A percentile compares a stretch with the other conserved stretches of the same genome.
These are phyloP conservation scores for Penicillium fuscoglaucum DNA, from an alignment of 2,329 filamentous ascomycete genomes.

Conservation along the genomic window DNA sequence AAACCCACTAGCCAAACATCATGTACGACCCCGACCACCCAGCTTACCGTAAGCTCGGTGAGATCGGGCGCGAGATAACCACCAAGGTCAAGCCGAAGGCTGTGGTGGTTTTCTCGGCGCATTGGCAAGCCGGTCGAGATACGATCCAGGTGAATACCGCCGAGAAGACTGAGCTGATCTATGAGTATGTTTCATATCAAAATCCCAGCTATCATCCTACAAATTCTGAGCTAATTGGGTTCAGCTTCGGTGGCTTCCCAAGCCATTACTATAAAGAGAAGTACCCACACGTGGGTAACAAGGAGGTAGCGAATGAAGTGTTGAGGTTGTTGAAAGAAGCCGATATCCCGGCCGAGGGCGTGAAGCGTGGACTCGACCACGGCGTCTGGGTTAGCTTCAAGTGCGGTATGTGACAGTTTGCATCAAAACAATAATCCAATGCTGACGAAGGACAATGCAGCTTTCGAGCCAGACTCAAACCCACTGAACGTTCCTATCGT, in stretches of 20 bases:
- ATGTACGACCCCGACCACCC: constrained; percentile 70
- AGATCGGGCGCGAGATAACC: constrained; percentile 70
- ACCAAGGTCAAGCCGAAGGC: constrained; percentile 68
- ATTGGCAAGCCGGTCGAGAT: constrained; percentile 65
- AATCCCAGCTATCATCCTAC: background rate
- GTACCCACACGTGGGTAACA: constrained; percentile 65
- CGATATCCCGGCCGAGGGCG: constrained; percentile 60
- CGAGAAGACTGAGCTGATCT: constrained; percentile 65
- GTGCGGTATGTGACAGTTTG: constrained; percentile 40
- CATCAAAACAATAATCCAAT: background rate
- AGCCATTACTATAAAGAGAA: constrained; percentile 66
- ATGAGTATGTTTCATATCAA: constrained; percentile 53
- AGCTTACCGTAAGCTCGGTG: constrained; percentile 63
- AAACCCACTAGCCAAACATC: constrained; percentile 53
- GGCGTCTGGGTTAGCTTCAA: constrained; percentile 72
- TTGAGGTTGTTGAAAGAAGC: constrained; percentile 56
- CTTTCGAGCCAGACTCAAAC: constrained; percentile 63
- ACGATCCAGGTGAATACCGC: constrained; percentile 66
- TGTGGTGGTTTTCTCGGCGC: constrained; percentile 73
- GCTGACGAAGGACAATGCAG: constrained; percentile 32
- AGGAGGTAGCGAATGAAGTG: constrained; percentile 60
- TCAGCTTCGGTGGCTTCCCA: constrained; percentile 70
- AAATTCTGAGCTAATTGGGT: background rate
- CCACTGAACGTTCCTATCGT: constrained; percentile 67
- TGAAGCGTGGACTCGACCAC: constrained; percentile 69